Evolutionary conservation across 129 eudicot species (phyloP).

Genomic region (Flaveria linearis): DNA sequence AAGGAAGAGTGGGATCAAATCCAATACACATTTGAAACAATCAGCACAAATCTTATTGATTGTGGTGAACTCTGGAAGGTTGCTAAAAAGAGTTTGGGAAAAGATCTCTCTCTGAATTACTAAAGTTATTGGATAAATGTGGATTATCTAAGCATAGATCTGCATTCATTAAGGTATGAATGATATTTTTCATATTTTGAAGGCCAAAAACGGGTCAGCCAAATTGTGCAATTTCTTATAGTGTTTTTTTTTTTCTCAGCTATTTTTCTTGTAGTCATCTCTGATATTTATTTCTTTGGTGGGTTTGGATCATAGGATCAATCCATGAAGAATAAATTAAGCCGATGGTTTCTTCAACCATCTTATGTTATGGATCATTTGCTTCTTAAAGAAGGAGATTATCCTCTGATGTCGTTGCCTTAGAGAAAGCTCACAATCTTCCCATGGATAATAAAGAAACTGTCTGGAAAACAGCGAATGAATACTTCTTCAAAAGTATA

Average conservation of each 20-base stretch:
- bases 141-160: conserved; percentile 77
- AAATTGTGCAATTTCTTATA: neutral
- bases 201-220: neutral
- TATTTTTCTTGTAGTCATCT: neutral
- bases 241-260: too few relatives aligned
- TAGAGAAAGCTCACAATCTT: conserved; percentile 29
- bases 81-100: conserved; percentile 55
- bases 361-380: conserved; percentile 75
- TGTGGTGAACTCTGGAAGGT: conserved; percentile 67
- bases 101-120: conserved; percentile 68
- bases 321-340: conserved; percentile 28
- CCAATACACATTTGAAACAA: conserved; percentile 45
- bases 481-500: conserved; percentile 82
- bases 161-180: conserved; percentile 47
- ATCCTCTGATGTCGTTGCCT: conserved; percentile 33
- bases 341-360: conserved; percentile 72
- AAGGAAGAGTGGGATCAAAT: conserved; percentile 54
- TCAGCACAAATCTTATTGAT: conserved; percentile 43
- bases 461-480: conserved; percentile 74
- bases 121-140: conserved; percentile 60
- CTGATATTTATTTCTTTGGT: conserved; percentile 18
- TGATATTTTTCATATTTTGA: neutral
- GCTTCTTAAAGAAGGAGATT: conserved; percentile 48
- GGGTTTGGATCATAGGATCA: conserved; percentile 46
- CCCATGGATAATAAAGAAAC: conserved; percentile 37